phyloP scores from a whole-genome alignment of 2,329 filamentous ascomycete genomes.

The Davidsoniella virescens region DNA sequence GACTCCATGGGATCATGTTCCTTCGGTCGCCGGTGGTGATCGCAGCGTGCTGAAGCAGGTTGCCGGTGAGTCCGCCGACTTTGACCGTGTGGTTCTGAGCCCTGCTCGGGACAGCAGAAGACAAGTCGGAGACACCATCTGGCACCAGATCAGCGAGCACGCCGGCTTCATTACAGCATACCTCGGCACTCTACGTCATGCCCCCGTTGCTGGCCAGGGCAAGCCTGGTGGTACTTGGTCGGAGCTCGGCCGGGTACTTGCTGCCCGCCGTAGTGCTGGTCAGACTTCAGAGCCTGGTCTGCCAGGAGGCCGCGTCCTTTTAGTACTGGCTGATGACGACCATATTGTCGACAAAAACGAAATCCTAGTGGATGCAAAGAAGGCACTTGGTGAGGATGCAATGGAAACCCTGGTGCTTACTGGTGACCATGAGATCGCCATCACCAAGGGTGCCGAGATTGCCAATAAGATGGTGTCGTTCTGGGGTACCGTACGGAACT shows the following conservation, averaged over 20 bases:
- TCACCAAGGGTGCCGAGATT: slow-evolving; percentile 42
- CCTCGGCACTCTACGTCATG: slow-evolving; percentile 52
- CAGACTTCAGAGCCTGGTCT: slow-evolving; percentile 19
- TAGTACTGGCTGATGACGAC: slow-evolving; percentile 52
- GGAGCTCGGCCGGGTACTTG: slow-evolving; percentile 34
- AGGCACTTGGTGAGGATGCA: slow-evolving; percentile 38
- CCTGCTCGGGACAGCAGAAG: slow-evolving; percentile 34
- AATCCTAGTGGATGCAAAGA: slow-evolving; percentile 41
- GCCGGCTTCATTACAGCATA: slow-evolving; percentile 53
- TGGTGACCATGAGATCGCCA: slow-evolving; percentile 55
- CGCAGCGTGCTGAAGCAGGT: slow-evolving; percentile 23
- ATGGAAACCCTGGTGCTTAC: slow-evolving; percentile 40
- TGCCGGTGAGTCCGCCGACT: slow-evolving; percentile 16
- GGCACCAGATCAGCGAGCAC: slow-evolving; percentile 54
- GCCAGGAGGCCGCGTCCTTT: slow-evolving; percentile 34
- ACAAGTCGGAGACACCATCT: slow-evolving; percentile 41
- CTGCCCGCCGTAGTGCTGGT: slow-evolving; percentile 20
- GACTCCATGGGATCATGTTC: slow-evolving; percentile 24
- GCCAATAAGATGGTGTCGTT: slow-evolving; percentile 22
- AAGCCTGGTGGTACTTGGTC: slow-evolving; percentile 38
- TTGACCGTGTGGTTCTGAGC: slow-evolving; percentile 35
- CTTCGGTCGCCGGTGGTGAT: slow-evolving; percentile 23
- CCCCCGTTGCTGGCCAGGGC: slow-evolving; percentile 50
- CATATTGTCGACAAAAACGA: slow-evolving; percentile 50
- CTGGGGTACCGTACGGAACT: slow-evolving; percentile 1